Evolutionary conservation across 441 rosid species (phyloP).

Genomic region (Corymbia calophylla): DNA sequence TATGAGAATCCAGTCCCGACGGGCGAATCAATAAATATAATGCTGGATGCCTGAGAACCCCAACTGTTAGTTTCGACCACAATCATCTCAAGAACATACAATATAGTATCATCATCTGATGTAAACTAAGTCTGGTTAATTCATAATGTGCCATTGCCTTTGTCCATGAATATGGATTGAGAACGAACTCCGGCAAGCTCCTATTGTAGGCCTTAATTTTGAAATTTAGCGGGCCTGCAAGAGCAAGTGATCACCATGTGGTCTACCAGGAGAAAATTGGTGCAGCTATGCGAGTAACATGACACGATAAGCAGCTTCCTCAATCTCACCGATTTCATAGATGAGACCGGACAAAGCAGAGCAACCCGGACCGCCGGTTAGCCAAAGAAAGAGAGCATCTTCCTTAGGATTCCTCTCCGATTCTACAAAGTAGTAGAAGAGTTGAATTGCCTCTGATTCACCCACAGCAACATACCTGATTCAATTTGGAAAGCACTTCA

Average conservation of each 20-base stretch:
- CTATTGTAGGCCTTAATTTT: constrained; percentile 44
- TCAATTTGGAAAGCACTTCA: background rate
- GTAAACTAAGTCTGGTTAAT: background rate
- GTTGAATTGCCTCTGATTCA: constrained; percentile 45
- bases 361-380: constrained; percentile 86
- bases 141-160: constrained; percentile 19
- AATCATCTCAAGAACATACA: background rate
- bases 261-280: background rate
- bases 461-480: constrained; percentile 66
- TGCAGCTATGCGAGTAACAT: background rate
- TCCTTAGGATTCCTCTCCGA: constrained; percentile 40
- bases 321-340: constrained; percentile 45
- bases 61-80: background rate
- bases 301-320: background rate
- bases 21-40: constrained; percentile 63
- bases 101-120: background rate
- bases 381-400: constrained; percentile 72
- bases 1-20: constrained; percentile 70
- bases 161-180: constrained; percentile 71
- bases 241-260: background rate
- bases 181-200: constrained; percentile 46
- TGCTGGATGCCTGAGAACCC: constrained; percentile 35
- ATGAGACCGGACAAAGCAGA: constrained; percentile 43
- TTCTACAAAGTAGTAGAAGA: constrained; percentile 61
- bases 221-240: constrained; percentile 56